These are phyloP conservation scores for Globisporangium camurandrum DNA, from an alignment of 352 stramenopile genomes.

Conservation along the genomic window DNA sequence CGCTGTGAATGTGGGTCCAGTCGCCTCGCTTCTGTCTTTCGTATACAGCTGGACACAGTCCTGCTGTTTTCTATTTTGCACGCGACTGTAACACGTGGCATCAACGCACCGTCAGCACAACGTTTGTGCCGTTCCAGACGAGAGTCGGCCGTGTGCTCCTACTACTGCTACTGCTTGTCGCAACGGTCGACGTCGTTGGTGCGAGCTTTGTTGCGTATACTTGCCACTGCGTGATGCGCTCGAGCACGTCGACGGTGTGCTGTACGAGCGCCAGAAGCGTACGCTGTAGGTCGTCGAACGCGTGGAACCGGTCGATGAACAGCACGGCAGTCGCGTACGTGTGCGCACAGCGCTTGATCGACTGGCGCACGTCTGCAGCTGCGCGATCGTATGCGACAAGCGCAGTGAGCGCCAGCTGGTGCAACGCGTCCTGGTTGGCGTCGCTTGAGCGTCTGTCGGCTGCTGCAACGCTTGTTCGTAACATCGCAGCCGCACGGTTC, in stretches of 20 bases:
- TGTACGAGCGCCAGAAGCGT: conserved; percentile 23
- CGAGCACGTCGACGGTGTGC: conserved; percentile 23
- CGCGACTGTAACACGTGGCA: too few relatives aligned
- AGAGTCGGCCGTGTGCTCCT: conserved; percentile 18
- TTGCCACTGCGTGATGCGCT: conserved; percentile 35
- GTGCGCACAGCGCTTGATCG: conserved; percentile 12
- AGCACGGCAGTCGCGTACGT: conserved; percentile 34
- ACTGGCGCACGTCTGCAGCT: conserved; percentile 11
- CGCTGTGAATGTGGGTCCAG: background rate
- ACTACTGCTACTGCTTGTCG: too few relatives aligned
- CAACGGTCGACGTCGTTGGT: too few relatives aligned
- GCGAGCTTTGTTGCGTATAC: background rate
- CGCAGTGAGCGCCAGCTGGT: conserved; percentile 17
- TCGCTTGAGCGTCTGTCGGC: conserved; percentile 3
- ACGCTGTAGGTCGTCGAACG: conserved; percentile 40
- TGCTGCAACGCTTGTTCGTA: conserved; percentile 10
- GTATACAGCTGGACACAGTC: too few relatives aligned
- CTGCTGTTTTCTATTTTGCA: too few relatives aligned
- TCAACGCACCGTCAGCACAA: conserved; percentile 24
- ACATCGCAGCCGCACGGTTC: conserved; percentile 13
- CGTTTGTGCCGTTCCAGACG: conserved; percentile 49
- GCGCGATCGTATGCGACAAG: conserved; percentile 36
- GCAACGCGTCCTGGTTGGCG: conserved; percentile 19
- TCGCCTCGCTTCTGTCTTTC: too few relatives aligned
- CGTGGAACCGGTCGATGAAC: conserved; percentile 54